phyloP scores from a whole-genome alignment of 768 basidiomycete genomes.

The Tubosaeta sp. region DNA sequence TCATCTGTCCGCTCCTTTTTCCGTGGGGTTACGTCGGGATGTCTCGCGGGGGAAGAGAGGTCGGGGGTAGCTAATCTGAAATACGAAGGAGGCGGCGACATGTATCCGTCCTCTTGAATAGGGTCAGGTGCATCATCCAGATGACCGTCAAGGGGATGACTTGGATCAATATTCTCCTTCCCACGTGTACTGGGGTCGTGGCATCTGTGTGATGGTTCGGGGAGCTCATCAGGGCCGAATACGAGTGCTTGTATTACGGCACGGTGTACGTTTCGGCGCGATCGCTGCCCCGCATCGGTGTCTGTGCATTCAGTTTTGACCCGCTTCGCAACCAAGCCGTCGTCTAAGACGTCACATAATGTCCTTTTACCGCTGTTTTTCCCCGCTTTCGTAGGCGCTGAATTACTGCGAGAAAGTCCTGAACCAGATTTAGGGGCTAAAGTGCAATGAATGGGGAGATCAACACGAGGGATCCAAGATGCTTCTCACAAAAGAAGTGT shows the following conservation, averaged over 20 bases:
- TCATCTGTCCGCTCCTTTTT: slow-evolving; percentile 29
- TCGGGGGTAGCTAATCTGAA: slow-evolving; percentile 49
- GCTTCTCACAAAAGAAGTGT: slow-evolving; percentile 59
- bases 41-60: slow-evolving; percentile 59
- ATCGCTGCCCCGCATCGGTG: slow-evolving; percentile 28
- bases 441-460: slow-evolving; percentile 31
- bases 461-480: slow-evolving; percentile 30
- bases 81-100: slow-evolving; percentile 62
- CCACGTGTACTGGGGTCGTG: slow-evolving; percentile 40
- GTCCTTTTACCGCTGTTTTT: slow-evolving; percentile 74
- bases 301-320: slow-evolving; percentile 32
- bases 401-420: slow-evolving; percentile 25
- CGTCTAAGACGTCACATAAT: slow-evolving; percentile 64
- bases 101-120: slow-evolving; percentile 77
- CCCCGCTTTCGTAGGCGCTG: slow-evolving; percentile 36
- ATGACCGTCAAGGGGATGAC: slow-evolving; percentile 38
- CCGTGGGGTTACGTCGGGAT: slow-evolving; percentile 14
- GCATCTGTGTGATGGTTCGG: slow-evolving; percentile 20
- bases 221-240: slow-evolving; percentile 5
- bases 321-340: slow-evolving; percentile 51
- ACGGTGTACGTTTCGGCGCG: slow-evolving; percentile 12
- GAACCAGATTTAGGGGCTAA: slow-evolving; percentile 25
- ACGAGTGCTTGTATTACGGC: slow-evolving; percentile 12
- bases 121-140: slow-evolving; percentile 36
- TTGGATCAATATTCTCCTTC: slow-evolving; percentile 38